phyloP scores from a whole-genome alignment of 768 basidiomycete species.

The Gautieria morchelliformis region DNA sequence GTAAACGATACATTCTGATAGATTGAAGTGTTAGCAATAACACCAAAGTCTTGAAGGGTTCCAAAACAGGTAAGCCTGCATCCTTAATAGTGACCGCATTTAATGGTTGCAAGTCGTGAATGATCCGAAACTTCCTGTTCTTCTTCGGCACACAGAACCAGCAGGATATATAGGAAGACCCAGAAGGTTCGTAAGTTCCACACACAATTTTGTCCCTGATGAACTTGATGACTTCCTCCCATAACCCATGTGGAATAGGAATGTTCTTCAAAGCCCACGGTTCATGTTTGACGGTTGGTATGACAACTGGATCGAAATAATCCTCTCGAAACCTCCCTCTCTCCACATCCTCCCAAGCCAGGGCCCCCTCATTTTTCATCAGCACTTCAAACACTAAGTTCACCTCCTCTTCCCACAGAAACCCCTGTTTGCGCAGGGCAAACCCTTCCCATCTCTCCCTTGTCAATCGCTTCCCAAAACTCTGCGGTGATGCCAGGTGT shows the following conservation, averaged over 20 bases:
- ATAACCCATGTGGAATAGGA: too few relatives aligned
- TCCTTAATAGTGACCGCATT: constrained; percentile 30
- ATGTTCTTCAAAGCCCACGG: constrained; percentile 30
- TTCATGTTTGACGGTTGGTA: constrained; percentile 25
- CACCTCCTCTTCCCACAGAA: constrained; percentile 22
- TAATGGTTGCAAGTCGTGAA: constrained; percentile 29
- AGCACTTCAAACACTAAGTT: constrained; percentile 25
- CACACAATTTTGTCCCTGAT: constrained; percentile 25
- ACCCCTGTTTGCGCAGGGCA: constrained; percentile 10
- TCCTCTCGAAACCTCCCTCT: too few relatives aligned
- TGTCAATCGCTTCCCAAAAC: constrained; percentile 11
- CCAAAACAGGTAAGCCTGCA: constrained; percentile 22
- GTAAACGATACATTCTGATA: too few relatives aligned
- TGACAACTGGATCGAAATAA: too few relatives aligned
- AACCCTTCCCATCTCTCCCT: constrained; percentile 10
- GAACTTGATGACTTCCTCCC: constrained; percentile 21
- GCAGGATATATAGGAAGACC: constrained; percentile 25
- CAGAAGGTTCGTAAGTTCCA: constrained; percentile 28
- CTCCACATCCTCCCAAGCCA: constrained; percentile 11
- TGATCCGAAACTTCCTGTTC: constrained; percentile 26
- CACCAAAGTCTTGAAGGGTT: too few relatives aligned
- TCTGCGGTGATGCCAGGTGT: too few relatives aligned
- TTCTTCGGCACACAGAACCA: constrained; percentile 34
- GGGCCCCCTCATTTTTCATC: constrained; percentile 8
- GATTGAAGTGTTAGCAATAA: too few relatives aligned